phyloP scores from a whole-genome alignment of 2,329 filamentous ascomycete genomes.

The Paecilomyces fulvus region DNA sequence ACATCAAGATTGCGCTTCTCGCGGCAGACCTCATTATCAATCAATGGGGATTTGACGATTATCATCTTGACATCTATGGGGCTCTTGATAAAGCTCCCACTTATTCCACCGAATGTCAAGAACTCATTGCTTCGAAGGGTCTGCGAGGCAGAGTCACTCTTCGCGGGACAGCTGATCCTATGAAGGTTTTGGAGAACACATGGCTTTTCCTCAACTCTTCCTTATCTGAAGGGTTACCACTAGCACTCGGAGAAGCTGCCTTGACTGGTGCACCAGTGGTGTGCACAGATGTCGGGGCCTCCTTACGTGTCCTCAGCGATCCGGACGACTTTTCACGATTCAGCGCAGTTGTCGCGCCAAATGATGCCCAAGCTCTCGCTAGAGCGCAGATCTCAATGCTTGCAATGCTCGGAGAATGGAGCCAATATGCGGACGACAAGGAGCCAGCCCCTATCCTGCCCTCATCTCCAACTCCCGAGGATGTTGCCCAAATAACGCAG shows the following conservation, averaged over 20 bases:
- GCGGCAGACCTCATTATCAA: slow-evolving; percentile 59
- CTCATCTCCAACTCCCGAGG: slow-evolving; percentile 40
- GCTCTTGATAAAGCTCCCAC: slow-evolving; percentile 55
- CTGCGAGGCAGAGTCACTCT: slow-evolving; percentile 44
- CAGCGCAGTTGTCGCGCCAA: slow-evolving; percentile 56
- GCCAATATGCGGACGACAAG: slow-evolving; percentile 48
- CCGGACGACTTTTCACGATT: slow-evolving; percentile 43
- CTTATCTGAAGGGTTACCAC: slow-evolving; percentile 37
- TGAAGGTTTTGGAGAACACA: slow-evolving; percentile 46
- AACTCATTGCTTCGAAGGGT: slow-evolving; percentile 49
- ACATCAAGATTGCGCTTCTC: slow-evolving; percentile 56
- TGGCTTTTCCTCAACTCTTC: slow-evolving; percentile 48
- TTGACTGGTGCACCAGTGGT: slow-evolving; percentile 38
- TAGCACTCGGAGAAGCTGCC: slow-evolving; percentile 40
- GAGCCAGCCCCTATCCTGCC: slow-evolving; percentile 36
- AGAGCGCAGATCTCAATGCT: slow-evolving; percentile 55
- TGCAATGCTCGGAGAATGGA: slow-evolving; percentile 54
- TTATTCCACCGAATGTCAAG: slow-evolving; percentile 52
- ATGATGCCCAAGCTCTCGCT: slow-evolving; percentile 53
- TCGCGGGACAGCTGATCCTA: slow-evolving; percentile 49
- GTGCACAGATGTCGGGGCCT: slow-evolving; percentile 35
- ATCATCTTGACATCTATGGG: slow-evolving; percentile 55
- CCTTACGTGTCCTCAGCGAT: slow-evolving; percentile 33
- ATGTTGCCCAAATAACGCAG: slow-evolving; percentile 46
- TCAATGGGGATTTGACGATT: slow-evolving; percentile 57